Base-by-base conservation (phyloP, 1,139 yeast species). In the Kodamaea sp. region DNA sequence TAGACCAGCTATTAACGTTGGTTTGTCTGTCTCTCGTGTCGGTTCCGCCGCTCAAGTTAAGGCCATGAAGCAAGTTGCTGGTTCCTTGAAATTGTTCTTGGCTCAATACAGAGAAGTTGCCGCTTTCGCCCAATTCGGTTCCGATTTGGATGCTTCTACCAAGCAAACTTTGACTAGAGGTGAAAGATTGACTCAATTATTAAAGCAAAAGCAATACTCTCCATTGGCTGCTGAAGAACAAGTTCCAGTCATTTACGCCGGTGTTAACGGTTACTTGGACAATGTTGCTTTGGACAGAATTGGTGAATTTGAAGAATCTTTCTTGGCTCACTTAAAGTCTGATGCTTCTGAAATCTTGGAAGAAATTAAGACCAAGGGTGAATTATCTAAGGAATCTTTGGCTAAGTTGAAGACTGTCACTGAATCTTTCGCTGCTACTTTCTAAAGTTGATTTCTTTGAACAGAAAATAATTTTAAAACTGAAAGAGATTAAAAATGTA, bases 21-120 rank as follows among this genome's bases (percentile, higher is more conserved):
- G 98, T 90, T 84, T 92, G 67, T 92, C 98, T 63, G 98, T 92
- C 64, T 92, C 98, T 63, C 96, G 98, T 83, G 98, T 92, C 79
- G 98, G 98, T 78, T 92, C 98, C 57, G 98, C 98, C 65, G 98
- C 98, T 66, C 98, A 92, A 82, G 97, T 92, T 64, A 92, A 92
- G 84, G 97, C 98, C 75, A 86, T 94, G 95, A 92, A 92, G 79
- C 97, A 92, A 83, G 98, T 94, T 75, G 98, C 98, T 58, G 99
- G 98, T 84, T 94, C 98, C 60, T 85, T 92, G 78, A 92, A 92
- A 78, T 87, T 92, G 75, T 92, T 88, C 96, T 87, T 92, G 83
- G 99, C 99, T 64, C 99, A 92, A 81, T 92, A 92, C 87, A 92
- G 99, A 88, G 99, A 92, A 84, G 98, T 92, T 65, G 98, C 98